Evolutionary conservation across 371 early-diverging fungal species (phyloP).

Genomic region (Gilbertella persicaria): DNA sequence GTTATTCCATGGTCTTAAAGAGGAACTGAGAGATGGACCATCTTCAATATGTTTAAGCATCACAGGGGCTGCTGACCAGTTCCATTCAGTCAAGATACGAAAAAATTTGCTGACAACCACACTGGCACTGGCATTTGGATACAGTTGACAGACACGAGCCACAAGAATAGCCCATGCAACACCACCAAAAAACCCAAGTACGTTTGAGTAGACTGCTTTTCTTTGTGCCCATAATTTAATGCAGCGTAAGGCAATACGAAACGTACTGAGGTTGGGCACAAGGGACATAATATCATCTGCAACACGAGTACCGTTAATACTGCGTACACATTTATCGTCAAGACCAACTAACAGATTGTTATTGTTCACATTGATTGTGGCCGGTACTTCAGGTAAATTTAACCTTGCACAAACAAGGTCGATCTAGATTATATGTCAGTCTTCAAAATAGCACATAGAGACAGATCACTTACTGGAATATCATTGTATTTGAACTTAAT

Average conservation of each 20-base stretch:
- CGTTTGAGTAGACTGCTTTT: constrained; percentile 85
- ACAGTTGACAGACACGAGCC: constrained; percentile 90
- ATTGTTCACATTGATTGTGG: constrained; percentile 72
- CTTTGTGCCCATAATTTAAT: constrained; percentile 93
- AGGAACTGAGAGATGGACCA: constrained; percentile 50
- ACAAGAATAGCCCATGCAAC: constrained; percentile 94
- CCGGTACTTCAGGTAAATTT: constrained; percentile 61
- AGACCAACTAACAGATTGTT: constrained; percentile 69
- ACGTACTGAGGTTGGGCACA: constrained; percentile 80
- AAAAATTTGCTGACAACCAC: constrained; percentile 84
- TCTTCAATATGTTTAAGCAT: constrained; percentile 78
- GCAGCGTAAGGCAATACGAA: constrained; percentile 80
- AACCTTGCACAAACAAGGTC: constrained; percentile 87
- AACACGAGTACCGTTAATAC: constrained; percentile 87
- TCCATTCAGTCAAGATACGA: constrained; percentile 51
- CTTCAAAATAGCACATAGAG: neutral
- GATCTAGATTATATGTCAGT: constrained; percentile 49
- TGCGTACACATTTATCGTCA: constrained; percentile 77
- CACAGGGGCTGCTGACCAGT: constrained; percentile 87
- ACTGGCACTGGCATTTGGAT: constrained; percentile 81
- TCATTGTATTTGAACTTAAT: constrained; percentile 78
- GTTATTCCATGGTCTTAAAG: constrained; percentile 88
- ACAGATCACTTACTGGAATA: constrained; percentile 54
- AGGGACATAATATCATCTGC: constrained; percentile 85
- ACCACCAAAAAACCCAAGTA: constrained; percentile 93